Evolutionary conservation across 495 filamentous ascomycete genomes (phyloP), one percentile per base, ranked within the genome.

Genomic region (Lasiosphaeris hirsuta): DNA sequence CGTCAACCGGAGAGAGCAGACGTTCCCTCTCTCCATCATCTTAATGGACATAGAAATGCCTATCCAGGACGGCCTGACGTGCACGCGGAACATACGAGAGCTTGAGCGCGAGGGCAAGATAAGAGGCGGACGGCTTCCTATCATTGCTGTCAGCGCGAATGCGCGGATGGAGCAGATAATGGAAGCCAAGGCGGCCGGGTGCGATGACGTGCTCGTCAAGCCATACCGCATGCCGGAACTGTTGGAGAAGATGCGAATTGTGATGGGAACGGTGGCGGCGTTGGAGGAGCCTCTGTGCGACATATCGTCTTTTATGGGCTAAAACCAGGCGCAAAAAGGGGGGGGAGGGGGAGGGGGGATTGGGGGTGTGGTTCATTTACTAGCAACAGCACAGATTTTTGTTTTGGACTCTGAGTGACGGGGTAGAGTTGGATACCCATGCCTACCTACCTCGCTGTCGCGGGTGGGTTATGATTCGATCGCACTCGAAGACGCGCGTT

Each of bases 41-140:
- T 72, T 92, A 3, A 90, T 90, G 87, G 90, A 93, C 63, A 84
- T 90, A 49, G 89, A 92, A 63, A 93, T 93, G 90, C 90, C 90
- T 0, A 72, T 92, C 11, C 90, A 91, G 84, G 85, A 92, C 66
- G 90, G 90, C 9, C 79, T 86, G 19, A 83, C 83, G 15, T 88
- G 87, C 55, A 85, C 88, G 14, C 70, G 74, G 36, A 75, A 77
- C 44, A 90, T 95, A 52, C 80, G 90, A 4, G 76, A 82, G 61
- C 71, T 87, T 50, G 85, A 90, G 58, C 55, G 59, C 30, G 51
- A 69, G 57, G 83, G 79, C 1, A 71, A 72, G 45, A 70, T 85
- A 37, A 46, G 11, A 14, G 77, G 68, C 40, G 76, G 67, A 17
- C 81, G 90, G 66, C 73, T 90, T 2, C 87, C 88, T 4, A 87